Base-by-base conservation (phyloP, 2,329 filamentous ascomycete species). In the Sporothrix schenckii region DNA sequence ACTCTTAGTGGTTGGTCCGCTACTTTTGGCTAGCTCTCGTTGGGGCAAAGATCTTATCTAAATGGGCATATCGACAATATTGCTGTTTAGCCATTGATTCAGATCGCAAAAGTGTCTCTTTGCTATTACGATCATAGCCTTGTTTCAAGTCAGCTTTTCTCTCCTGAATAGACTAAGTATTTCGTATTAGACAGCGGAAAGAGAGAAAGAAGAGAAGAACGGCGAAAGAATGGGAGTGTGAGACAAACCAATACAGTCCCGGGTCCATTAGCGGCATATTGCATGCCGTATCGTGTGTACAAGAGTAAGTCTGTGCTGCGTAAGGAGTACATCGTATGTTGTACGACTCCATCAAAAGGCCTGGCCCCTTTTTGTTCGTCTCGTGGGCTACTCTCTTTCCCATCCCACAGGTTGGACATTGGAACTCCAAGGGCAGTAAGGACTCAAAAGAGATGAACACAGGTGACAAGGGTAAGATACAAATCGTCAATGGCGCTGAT, bases 401-500 rank as follows among this genome's bases (percentile, higher is more conserved):
- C 56, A 60, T 41, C 54, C 54, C 34, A 14, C 56, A 3, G 13
- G 24, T 27, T 16, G 24, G 6, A 56, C 34, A 56, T 19, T 34
- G 27, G 34, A n/a, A 60, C 2, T 19, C 19, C 56, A 44, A 13
- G 56, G 56, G 39, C 44, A n/a, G 24, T 34, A 54, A 58, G 30
- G 24, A 53, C 13, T 44, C 10, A 13, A 16, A 21, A 16, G 52
- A 30, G 16, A n/a, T n/a, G 49, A 30, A 54, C 9, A 24, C 14
- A 21, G 7, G 16, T 30, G 27, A 30, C 2, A 30, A 30, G n/a
- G n/a, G n/a, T n/a, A n/a, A 5, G 27, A 3, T 30, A 5, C 27
- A 30, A 30, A 30, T 58, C 54, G 56, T n/a, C 56, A 24, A 61
- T n/a, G 56, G 56, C n/a, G 56, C 34, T 61, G 56, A 61, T 61